phyloP scores from a whole-genome alignment of 164 flowering plant genomes.

The Nelumbo lutea region DNA sequence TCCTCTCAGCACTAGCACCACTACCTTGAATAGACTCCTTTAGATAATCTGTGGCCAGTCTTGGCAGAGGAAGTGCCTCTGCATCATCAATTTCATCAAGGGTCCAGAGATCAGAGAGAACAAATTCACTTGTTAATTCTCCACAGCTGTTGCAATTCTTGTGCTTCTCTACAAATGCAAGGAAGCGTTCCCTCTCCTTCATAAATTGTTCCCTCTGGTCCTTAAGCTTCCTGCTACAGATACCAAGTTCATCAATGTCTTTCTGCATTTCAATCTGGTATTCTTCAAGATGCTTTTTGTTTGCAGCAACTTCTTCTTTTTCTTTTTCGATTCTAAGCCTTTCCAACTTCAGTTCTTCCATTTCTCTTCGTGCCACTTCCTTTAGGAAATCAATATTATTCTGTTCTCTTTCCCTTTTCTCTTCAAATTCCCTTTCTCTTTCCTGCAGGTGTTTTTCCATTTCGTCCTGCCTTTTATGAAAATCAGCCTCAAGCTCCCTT shows the following conservation, averaged over 20 bases:
- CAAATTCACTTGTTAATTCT: conserved; percentile 38
- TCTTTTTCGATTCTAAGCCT: conserved; percentile 44
- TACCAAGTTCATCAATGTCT: conserved; percentile 61
- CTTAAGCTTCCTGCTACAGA: conserved; percentile 59
- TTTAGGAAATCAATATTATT: conserved; percentile 35
- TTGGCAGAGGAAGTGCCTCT: conserved; percentile 31
- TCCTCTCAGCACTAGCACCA: conserved; percentile 22
- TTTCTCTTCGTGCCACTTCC: conserved; percentile 44
- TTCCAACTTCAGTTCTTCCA: conserved; percentile 53
- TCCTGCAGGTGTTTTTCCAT: conserved; percentile 41
- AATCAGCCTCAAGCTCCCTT: conserved; percentile 44
- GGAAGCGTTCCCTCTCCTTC: conserved; percentile 42
- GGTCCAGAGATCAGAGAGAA: conserved; percentile 37
- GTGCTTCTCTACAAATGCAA: conserved; percentile 49
- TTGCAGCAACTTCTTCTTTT: conserved; percentile 32
- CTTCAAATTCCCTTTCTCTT: conserved; percentile 48
- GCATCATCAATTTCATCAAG: conserved; percentile 35
- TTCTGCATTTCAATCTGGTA: conserved; percentile 56
- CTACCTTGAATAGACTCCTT: conserved; percentile 14
- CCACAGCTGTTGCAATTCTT: conserved; percentile 62
- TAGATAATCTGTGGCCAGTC: conserved; percentile 25
- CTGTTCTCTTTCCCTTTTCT: conserved; percentile 39
- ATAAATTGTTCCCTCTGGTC: conserved; percentile 48
- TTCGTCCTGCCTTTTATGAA: conserved; percentile 45
- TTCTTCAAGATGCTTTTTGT: conserved; percentile 47